Evolutionary conservation across 2,329 filamentous ascomycete species (phyloP).

Genomic region (Neonectria neomacrospora): DNA sequence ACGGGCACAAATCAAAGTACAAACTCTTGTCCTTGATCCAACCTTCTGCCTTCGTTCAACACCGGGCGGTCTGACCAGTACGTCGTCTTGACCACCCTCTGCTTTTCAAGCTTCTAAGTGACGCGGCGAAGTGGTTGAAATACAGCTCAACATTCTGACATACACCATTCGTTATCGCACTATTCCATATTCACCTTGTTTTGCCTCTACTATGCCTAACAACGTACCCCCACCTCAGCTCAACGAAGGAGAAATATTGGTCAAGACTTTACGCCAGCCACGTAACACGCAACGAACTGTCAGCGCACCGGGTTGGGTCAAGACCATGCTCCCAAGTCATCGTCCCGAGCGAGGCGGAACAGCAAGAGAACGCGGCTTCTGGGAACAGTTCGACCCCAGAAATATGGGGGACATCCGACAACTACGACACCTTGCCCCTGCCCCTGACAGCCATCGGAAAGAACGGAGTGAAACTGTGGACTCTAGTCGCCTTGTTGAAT

Average conservation of each 20-base stretch:
- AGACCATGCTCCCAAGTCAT: constrained; percentile 58
- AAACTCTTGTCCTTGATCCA: not conserved
- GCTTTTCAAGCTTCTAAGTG: not conserved
- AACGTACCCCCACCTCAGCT: not conserved
- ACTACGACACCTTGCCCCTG: constrained; percentile 17
- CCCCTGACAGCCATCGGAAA: constrained; percentile 30
- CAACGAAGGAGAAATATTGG: not conserved
- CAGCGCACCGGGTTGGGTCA: constrained; percentile 51
- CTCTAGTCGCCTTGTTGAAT: constrained; percentile 48
- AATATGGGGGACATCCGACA: not conserved
- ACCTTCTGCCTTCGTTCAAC: not conserved
- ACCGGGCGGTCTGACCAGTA: not conserved
- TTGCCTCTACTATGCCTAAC: not conserved
- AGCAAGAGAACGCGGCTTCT: constrained; percentile 49
- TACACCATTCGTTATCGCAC: constrained; percentile 11
- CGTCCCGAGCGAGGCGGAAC: constrained; percentile 63
- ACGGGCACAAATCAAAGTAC: not conserved
- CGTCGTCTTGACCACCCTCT: not conserved
- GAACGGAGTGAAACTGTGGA: constrained; percentile 36
- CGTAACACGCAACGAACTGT: not conserved
- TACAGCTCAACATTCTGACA: constrained; percentile 3
- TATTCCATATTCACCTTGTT: not conserved
- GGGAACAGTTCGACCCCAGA: constrained; percentile 40
- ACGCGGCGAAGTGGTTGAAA: not conserved
- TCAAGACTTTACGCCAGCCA: not conserved